Evolutionary conservation across 768 basidiomycete genomes (phyloP).

Genomic region (Boletus rex-veris): DNA sequence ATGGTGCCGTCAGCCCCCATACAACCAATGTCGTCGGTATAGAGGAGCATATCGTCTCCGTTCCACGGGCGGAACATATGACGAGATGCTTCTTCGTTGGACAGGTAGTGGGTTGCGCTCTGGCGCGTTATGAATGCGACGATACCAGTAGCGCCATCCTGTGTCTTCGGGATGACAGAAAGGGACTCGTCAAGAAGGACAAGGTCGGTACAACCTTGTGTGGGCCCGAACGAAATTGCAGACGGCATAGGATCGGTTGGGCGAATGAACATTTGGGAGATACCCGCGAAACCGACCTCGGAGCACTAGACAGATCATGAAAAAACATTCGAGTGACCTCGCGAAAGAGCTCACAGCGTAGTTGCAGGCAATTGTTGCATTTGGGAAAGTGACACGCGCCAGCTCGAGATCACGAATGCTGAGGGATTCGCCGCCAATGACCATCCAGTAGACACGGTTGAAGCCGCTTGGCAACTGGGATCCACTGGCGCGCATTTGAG

Average conservation of each 20-base stretch:
- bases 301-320: slow-evolving; percentile 21
- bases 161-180: slow-evolving; percentile 19
- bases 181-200: slow-evolving; percentile 25
- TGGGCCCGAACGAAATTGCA: slow-evolving; percentile 25
- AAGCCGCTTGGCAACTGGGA: slow-evolving; percentile 19
- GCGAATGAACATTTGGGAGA: slow-evolving; percentile 29
- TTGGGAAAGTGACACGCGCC: slow-evolving; percentile 23
- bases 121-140: slow-evolving; percentile 26
- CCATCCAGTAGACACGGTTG: slow-evolving; percentile 32
- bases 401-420: slow-evolving; percentile 25
- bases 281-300: slow-evolving; percentile 30
- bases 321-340: neutral
- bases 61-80: slow-evolving; percentile 31
- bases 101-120: slow-evolving; percentile 28
- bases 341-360: slow-evolving; percentile 22
- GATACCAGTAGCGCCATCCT: slow-evolving; percentile 25
- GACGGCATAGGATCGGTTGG: slow-evolving; percentile 26
- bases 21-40: slow-evolving; percentile 29
- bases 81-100: slow-evolving; percentile 23
- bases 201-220: slow-evolving; percentile 28
- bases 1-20: slow-evolving; percentile 29
- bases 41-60: slow-evolving; percentile 23
- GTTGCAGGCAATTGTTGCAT: slow-evolving; percentile 29
- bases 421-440: slow-evolving; percentile 31
- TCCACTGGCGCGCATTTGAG: slow-evolving; percentile 18